Conservation (phyloP, 345 rosid genomes). For the Eucalyptus sideroxylon region DNA sequence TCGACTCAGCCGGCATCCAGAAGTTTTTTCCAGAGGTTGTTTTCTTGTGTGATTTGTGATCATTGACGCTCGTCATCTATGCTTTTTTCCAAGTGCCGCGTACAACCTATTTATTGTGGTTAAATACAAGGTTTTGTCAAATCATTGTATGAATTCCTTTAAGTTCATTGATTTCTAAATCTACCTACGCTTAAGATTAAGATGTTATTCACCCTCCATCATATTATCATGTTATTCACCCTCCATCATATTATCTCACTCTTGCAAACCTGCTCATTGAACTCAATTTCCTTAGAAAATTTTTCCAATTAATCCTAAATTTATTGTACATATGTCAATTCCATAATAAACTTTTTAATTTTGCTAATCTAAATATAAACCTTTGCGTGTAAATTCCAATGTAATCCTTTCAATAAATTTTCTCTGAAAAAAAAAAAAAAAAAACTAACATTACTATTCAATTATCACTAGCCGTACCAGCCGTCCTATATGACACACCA, state of each 20-base stretch:
- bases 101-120: neutral
- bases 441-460: neutral
- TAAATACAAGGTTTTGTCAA: neutral
- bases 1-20: neutral
- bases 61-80: neutral
- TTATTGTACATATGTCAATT: rapidly evolving
- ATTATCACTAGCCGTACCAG: neutral
- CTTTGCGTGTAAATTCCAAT: neutral
- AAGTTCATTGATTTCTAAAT: neutral
- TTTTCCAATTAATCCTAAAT: neutral
- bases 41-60: constrained; percentile 33
- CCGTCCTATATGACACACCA: no score
- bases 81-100: neutral
- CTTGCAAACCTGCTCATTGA: neutral
- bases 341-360: rapidly evolving
- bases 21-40: constrained; percentile 1
- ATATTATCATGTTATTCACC: neutral
- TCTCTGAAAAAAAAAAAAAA: neutral
- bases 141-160: neutral
- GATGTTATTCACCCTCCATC: neutral
- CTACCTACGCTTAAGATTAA: neutral
- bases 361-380: rapidly evolving
- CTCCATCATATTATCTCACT: neutral
- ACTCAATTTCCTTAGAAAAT: neutral
- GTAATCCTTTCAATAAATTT: neutral